Evolutionary conservation across 768 basidiomycete genomes (phyloP).

Genomic region (Naganishia vaughanmartiniae): DNA sequence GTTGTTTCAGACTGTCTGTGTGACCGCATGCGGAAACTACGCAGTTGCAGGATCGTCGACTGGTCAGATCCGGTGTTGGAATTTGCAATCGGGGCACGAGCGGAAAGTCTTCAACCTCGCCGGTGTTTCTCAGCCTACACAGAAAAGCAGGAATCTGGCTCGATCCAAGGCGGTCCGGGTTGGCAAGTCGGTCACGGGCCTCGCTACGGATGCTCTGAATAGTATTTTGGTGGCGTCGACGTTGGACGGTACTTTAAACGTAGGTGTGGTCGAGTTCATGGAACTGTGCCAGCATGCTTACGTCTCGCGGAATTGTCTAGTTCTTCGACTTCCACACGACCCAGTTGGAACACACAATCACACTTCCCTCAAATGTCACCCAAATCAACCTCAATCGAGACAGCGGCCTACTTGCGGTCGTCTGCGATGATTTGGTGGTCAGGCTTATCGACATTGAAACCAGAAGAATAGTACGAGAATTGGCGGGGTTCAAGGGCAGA

Average conservation of each 20-base stretch:
- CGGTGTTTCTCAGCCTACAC: slow-evolving; percentile 37
- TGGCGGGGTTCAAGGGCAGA: slow-evolving; percentile 78
- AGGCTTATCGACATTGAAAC: slow-evolving; percentile 92
- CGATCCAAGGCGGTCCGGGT: slow-evolving; percentile 58
- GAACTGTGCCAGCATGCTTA: neutral
- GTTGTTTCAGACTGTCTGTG: slow-evolving; percentile 63
- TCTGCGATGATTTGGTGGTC: slow-evolving; percentile 82
- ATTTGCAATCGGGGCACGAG: slow-evolving; percentile 89
- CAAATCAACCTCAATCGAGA: slow-evolving; percentile 77
- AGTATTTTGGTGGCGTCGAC: slow-evolving; percentile 76
- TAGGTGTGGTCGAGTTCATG: slow-evolving; percentile 53
- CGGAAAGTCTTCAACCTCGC: slow-evolving; percentile 69
- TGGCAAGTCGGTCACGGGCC: slow-evolving; percentile 62
- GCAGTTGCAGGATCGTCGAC: slow-evolving; percentile 78
- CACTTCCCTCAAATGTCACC: slow-evolving; percentile 66
- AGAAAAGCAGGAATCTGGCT: slow-evolving; percentile 36
- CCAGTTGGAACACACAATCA: slow-evolving; percentile 65
- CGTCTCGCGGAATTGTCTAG: slow-evolving; percentile 54
- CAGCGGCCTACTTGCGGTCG: slow-evolving; percentile 74
- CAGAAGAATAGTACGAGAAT: slow-evolving; percentile 75
- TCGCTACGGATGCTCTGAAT: slow-evolving; percentile 84
- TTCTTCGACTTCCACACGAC: slow-evolving; percentile 96
- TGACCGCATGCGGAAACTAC: slow-evolving; percentile 95
- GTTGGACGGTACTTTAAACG: slow-evolving; percentile 82
- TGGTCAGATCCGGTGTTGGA: slow-evolving; percentile 78